Evolutionary conservation across 805 yeast genomes (phyloP).

Genomic region (Saturnispora saitoi): DNA sequence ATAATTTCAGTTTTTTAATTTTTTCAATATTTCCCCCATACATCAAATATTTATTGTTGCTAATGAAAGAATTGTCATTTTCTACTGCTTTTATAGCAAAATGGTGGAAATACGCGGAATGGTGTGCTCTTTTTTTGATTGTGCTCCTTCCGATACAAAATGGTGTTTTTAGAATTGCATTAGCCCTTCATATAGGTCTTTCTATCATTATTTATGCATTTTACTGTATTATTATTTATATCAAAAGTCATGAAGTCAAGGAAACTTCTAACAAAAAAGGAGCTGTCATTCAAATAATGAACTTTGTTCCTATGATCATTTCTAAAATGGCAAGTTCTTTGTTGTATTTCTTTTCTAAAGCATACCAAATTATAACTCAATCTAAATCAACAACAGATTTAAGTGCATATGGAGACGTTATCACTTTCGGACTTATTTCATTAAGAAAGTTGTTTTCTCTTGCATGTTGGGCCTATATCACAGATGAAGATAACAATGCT

Average conservation of each 20-base stretch:
- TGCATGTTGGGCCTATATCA: constrained; percentile 23
- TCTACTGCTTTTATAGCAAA: constrained; percentile 12
- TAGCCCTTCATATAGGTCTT: constrained; percentile 25
- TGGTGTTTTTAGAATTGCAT: constrained; percentile 22
- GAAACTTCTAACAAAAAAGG: constrained; percentile 12
- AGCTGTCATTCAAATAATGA: constrained; percentile 13
- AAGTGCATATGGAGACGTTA: constrained; percentile 11
- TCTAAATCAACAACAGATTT: background rate
- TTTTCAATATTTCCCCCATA: background rate
- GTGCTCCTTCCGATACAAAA: constrained; percentile 18
- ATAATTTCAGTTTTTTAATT: background rate
- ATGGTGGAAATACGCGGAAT: constrained; percentile 13
- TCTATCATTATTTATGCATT: constrained; percentile 13
- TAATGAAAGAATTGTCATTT: background rate
- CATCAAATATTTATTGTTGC: background rate
- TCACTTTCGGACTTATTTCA: constrained; percentile 22
- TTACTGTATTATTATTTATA: constrained; percentile 20
- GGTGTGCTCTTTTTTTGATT: constrained; percentile 8
- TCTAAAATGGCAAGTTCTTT: constrained; percentile 16
- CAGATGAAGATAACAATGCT: constrained; percentile 23
- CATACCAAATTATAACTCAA: background rate
- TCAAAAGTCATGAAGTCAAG: constrained; percentile 14
- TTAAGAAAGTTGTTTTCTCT: constrained; percentile 24
- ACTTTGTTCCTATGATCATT: constrained; percentile 20
- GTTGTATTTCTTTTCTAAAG: constrained; percentile 8